Base-by-base conservation (phyloP, 306 rosid genomes). In the Lotus japonicus region DNA sequence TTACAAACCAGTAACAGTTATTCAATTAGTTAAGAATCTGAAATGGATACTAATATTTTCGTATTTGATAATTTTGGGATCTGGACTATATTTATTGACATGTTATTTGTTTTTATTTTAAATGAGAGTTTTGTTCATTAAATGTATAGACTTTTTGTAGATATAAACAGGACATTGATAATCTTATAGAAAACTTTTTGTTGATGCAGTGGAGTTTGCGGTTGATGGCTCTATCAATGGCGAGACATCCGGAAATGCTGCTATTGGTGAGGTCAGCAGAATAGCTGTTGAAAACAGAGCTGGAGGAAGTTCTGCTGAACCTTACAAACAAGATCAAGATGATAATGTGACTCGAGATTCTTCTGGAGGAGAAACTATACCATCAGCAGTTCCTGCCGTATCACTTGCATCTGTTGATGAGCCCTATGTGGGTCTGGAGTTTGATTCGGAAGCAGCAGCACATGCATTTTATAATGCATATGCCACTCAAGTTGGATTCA, bases 391-490 rank as follows among this genome's bases (percentile, higher is more conserved):
- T 68, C 92, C 88, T 36, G 28, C 82, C 17, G 69, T 84, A 49
- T 75, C 86, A 2, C 42, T 80, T 67, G 83, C 64, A 59, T 21
- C 84, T 51, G 84, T 61, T 13, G 96, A 85, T 48, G 96, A 88
- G 81, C 99, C 99, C 18, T 90, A 83, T 78, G 78, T 85, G 48
- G 99, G 99, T 67, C 99, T 85, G 78, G 99, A 94, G 78, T 94
- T 94, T 58, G 99, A 87, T 6, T 79, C 97, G 0, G 99, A 94
- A 77, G 85, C 95, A 33, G 92, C 92, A 26, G 97, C 97, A 3
- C 97, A 90, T 70, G 92, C 97, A 7, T 94, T 86, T 86, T 94
- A 94, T 70, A 94, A 94, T 72, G 83, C 95, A 35, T 94, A 94
- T 77, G 99, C 99, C 43, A 80, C 90, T 0, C 81, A 74, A 0